Base-by-base conservation (phyloP, 305 asterid genomes). In the Nicotiana rustica region DNA sequence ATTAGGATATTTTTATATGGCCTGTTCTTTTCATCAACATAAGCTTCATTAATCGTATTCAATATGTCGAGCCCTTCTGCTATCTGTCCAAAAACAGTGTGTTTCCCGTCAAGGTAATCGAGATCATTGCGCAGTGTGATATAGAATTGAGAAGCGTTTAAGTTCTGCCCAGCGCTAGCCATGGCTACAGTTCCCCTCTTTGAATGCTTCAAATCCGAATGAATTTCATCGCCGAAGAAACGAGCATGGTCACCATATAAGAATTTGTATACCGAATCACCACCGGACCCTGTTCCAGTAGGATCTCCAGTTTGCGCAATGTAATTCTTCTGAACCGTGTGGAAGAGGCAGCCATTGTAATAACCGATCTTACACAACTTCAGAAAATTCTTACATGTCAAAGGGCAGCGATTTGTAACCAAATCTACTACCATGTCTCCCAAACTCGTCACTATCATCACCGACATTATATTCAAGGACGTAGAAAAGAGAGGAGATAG, bases 251-350 rank as follows among this genome's bases (percentile, higher is more conserved):
- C 95, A 10, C 98, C 98, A 68, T 91, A 93, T 65, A 92, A 89
- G 84, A 91, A 92, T 85, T 97, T 95, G 91, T 93, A 95, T 4
- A 95, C 83, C 36, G 99, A 95, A 90, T 94, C 99, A 41, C 99
- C 99, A 62, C 96, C 97, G 33, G 95, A 85, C 31, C 99, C 97
- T 3, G 97, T 92, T 80, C 99, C 97, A n/a, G 98, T 92, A 36
- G 97, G 99, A 91, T 95, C 99, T 21, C 99, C 99, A 3, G 99
- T 91, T 90, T 94, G 98, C 36, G 97, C 99, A 1, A 94, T 94
- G 81, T 93, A 95, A 91, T 95, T 95, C 82, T 90, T 93, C 86
- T 94, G 97, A 81, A 95, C 89, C 0, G 94, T 89, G 89, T 95
- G 98, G 81, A 95, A 95, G 81, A 95, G 94, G 89, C 97, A 94